Base-by-base conservation (phyloP, 805 yeast genomes). In the Debaryomyces maramus region DNA sequence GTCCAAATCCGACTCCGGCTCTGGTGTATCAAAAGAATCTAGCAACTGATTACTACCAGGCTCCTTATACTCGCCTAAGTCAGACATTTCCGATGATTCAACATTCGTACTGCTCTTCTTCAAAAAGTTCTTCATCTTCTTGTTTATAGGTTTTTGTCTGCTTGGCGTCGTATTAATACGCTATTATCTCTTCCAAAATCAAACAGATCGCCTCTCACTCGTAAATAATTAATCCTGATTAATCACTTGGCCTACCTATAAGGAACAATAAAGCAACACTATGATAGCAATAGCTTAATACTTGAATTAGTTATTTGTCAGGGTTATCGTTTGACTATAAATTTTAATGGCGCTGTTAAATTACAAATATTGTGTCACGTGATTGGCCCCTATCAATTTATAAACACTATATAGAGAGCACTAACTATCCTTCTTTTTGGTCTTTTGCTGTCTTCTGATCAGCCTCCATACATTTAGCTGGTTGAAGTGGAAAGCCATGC, bases 401-500 rank as follows among this genome's bases (percentile, higher is more conserved):
- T n/a, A 15, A 13, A n/a, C 6, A 10, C 28, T 24, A 4, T 24
- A 24, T 15, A n/a, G 13, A n/a, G 11, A 31, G 16, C 15, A 31
- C n/a, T 15, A 17, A 13, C 16, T 14, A 17, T 19, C 34, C 21
- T 17, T n/a, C n/a, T n/a, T 31, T 31, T 31, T 31, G 16, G 21
- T 15, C 19, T 6, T 17, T 31, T n/a, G 11, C 18, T 32, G 32
- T 19, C 44, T 52, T 20, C 47, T 49, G 34, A 58, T 33, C 26
- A 46, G 51, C 3, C 41, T 23, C 27, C 50, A 56, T 4, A 60
- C 67, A 28, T 36, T 49, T 19, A 42, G 38, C 40, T 57, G 63
- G 34, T 57, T 58, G 51, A 61, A 63, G 27, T 50, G 53, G 34
- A 36, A 26, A 21, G 52, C 47, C 9, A 61, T 44, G 1, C 32